Conservation (phyloP, 805 yeast genomes). For the Spathaspora gorwiae region DNA sequence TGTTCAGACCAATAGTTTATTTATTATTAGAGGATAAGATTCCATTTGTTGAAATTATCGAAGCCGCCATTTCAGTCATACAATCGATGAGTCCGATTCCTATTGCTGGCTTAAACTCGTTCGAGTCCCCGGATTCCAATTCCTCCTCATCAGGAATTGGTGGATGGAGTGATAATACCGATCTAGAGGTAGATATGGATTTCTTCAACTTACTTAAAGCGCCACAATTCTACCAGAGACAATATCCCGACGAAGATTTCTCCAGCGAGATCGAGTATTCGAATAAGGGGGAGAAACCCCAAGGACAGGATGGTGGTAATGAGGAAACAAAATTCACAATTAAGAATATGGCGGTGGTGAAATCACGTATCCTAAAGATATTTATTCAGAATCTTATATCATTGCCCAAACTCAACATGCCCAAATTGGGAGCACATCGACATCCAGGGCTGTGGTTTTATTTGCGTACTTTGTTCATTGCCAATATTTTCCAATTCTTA, state of each 20-base stretch:
- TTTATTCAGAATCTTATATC: slow-evolving; percentile 24
- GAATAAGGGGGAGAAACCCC: neutral
- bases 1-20: slow-evolving; percentile 33
- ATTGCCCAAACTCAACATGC: slow-evolving; percentile 31
- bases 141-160: slow-evolving; percentile 6
- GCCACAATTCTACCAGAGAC: slow-evolving; percentile 23
- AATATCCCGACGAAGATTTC: slow-evolving; percentile 29
- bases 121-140: slow-evolving; percentile 11
- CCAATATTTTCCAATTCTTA: slow-evolving; percentile 25
- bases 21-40: slow-evolving; percentile 27
- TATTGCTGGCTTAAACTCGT: neutral
- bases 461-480: slow-evolving; percentile 28
- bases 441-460: slow-evolving; percentile 41
- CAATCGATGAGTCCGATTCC: neutral
- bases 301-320: slow-evolving; percentile 3
- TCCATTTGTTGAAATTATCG: slow-evolving; percentile 20
- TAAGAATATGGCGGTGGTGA: slow-evolving; percentile 19
- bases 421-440: slow-evolving; percentile 32
- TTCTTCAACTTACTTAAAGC: slow-evolving; percentile 20
- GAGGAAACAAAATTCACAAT: slow-evolving; percentile 12
- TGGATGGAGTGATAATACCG: slow-evolving; percentile 1
- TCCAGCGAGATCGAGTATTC: slow-evolving; percentile 18
- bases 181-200: slow-evolving; percentile 13
- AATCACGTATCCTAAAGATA: slow-evolving; percentile 20
- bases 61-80: slow-evolving; percentile 20